These are phyloP conservation scores for Pontederia paniculata DNA, from an alignment of 176 grass and related monocot species.

Conservation along the genomic window DNA sequence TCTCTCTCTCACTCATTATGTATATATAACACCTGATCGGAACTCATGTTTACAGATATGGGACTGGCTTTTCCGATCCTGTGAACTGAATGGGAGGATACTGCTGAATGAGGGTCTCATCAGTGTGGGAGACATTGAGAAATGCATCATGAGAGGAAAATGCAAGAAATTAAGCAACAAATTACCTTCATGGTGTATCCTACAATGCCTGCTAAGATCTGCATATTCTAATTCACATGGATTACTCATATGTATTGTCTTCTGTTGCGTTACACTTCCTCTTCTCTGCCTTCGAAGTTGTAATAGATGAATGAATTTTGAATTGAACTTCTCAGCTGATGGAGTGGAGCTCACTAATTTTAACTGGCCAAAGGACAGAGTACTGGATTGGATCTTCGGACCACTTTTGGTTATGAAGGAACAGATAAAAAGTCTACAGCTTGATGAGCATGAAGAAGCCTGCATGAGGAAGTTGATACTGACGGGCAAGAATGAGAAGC, in stretches of 20 bases:
- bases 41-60: slow-evolving; percentile 42
- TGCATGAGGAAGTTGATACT: slow-evolving; percentile 58
- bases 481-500: slow-evolving; percentile 47
- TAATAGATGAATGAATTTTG: background rate
- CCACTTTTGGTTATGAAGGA: slow-evolving; percentile 77
- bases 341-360: slow-evolving; percentile 61
- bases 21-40: background rate
- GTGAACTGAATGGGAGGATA: slow-evolving; percentile 76
- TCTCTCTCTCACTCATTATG: background rate
- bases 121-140: slow-evolving; percentile 46
- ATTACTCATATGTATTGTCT: slow-evolving; percentile 56
- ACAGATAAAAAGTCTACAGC: slow-evolving; percentile 45
- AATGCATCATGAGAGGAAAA: slow-evolving; percentile 53
- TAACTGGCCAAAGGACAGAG: slow-evolving; percentile 70
- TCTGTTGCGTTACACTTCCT: too few relatives aligned
- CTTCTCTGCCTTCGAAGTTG: too few relatives aligned
- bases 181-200: slow-evolving; percentile 69
- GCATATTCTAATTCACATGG: slow-evolving; percentile 41
- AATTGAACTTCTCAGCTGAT: slow-evolving; percentile 43
- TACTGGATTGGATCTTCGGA: slow-evolving; percentile 70
- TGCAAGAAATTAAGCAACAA: slow-evolving; percentile 59
- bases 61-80: slow-evolving; percentile 96
- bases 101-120: slow-evolving; percentile 63
- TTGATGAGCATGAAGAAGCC: slow-evolving; percentile 54
- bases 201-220: slow-evolving; percentile 72